These are phyloP conservation scores for Ceratocystis diversiconidia DNA, from an alignment of 2,329 filamentous ascomycete genomes.

Conservation along the genomic window DNA sequence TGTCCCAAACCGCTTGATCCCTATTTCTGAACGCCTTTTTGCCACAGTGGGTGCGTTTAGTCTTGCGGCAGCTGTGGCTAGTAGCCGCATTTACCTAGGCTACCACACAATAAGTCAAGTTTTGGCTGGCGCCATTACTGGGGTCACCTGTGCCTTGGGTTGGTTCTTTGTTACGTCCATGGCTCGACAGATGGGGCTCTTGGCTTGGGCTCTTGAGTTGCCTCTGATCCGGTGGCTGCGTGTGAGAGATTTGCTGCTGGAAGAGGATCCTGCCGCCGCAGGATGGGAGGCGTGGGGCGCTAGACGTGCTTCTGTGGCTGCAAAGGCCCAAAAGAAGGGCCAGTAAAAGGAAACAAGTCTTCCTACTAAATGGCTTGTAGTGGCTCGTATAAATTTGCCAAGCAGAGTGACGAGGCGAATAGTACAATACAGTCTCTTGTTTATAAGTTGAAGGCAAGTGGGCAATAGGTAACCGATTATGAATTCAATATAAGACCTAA, in stretches of 20 bases:
- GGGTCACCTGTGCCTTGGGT: slow-evolving; percentile 51
- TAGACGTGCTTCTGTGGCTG: slow-evolving; percentile 25
- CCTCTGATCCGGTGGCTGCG: slow-evolving; percentile 51
- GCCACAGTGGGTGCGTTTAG: slow-evolving; percentile 41
- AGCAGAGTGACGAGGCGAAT: neutral
- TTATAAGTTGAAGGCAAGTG: too few relatives aligned
- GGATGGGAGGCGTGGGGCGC: slow-evolving; percentile 89
- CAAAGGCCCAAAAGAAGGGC: slow-evolving; percentile 6
- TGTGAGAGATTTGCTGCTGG: slow-evolving; percentile 68
- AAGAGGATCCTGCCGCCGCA: slow-evolving; percentile 78
- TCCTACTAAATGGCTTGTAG: neutral
- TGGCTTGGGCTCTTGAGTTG: slow-evolving; percentile 58
- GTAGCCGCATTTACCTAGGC: slow-evolving; percentile 75
- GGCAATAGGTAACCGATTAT: too few relatives aligned
- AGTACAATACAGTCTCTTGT: too few relatives aligned
- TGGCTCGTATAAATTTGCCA: neutral
- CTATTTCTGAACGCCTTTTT: slow-evolving; percentile 43
- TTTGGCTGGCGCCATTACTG: slow-evolving; percentile 59
- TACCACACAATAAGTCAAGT: slow-evolving; percentile 90
- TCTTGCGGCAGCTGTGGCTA: slow-evolving; percentile 56
- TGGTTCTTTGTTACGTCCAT: slow-evolving; percentile 69
- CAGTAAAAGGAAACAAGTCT: neutral
- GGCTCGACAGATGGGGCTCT: slow-evolving; percentile 50
- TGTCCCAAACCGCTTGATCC: slow-evolving; percentile 33
- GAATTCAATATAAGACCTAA: neutral